Percentiles rank a stretch among this genome's conserved stretches.
These are phyloP conservation scores for Populus hybrid DNA, from an alignment of 441 rosid species.

Conservation along the genomic window DNA sequence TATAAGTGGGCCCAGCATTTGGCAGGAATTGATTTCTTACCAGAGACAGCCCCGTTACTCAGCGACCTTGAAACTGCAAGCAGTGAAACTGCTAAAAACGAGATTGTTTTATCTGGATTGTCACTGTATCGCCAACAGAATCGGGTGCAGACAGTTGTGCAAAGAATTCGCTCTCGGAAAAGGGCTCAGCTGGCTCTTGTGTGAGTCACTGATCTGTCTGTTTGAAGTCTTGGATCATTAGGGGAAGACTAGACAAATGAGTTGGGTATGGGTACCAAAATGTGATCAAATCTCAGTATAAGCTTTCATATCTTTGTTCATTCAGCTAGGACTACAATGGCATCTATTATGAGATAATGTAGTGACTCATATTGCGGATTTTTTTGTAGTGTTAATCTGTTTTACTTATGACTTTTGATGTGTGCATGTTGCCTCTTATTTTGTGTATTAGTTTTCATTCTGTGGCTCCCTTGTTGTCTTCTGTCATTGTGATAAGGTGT, in stretches of 20 bases:
- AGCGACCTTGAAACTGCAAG: conserved; percentile 38
- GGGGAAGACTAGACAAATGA: conserved; percentile 25
- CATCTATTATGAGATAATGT: conserved; percentile 17
- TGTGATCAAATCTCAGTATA: conserved; percentile 28
- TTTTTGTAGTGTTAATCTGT: background rate
- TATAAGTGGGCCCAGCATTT: conserved; percentile 92
- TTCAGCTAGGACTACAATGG: conserved; percentile 29
- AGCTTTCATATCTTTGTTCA: conserved; percentile 18
- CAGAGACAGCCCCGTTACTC: conserved; percentile 76
- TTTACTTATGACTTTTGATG: conserved; percentile 6
- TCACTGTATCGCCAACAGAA: conserved; percentile 63
- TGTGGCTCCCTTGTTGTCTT: conserved; percentile 19
- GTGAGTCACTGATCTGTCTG: conserved; percentile 64
- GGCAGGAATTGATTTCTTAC: conserved; percentile 90
- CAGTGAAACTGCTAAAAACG: conserved; percentile 49
- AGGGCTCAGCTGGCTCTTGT: conserved; percentile 70
- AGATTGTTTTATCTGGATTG: conserved; percentile 51
- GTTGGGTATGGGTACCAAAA: conserved; percentile 17
- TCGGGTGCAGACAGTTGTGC: conserved; percentile 71
- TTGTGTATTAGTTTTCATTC: conserved; percentile 14
- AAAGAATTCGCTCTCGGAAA: conserved; percentile 69
- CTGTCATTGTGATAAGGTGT: conserved; percentile 21
- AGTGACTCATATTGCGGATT: conserved; percentile 15
- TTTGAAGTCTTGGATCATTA: conserved; percentile 41
- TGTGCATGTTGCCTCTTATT: conserved; percentile 10